Evolutionary conservation across 2,329 filamentous ascomycete species (phyloP), one percentile per base, ranked within the genome.

Genomic region (Pezicula radicicola): DNA sequence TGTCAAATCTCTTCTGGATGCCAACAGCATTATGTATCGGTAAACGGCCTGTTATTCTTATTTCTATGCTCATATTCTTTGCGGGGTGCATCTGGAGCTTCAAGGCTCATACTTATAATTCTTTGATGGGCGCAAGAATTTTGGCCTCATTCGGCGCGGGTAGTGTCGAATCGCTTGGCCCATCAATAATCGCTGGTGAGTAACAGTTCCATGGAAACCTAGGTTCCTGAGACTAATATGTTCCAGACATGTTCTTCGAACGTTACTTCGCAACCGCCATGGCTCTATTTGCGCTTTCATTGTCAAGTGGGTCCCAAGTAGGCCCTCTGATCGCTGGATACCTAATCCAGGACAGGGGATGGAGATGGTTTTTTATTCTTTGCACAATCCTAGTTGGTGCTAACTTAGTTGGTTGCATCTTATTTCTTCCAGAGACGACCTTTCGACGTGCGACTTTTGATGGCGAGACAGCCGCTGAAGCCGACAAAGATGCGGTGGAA

Each of bases 281-380:
- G 68, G 67, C 68, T 2, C 49, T 63, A 3, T 70, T 68, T 36
- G 60, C 67, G 3, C 56, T 66, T 3, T 66, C 60, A 33, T 59
- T 70, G 13, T 65, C 66, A 6, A 65, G 62, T 21, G 68, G 67
- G 1, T 66, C 67, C 2, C 66, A 69, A 50, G 55, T 70, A 25
- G 67, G 67, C 1, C 68, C 68, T 3, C 54, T 70, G 15, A 68
- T 70, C 39, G 65, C 65, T 2, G 68, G 68, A 3, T 70, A 62
- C 41, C 56, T 71, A 3, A 66, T 69, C 12, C 42, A 60, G 21
- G 58, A 62, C 10, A 58, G 57, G 28, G 69, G 69, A n/a, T 70
- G 68, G 68, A 57, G 68, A 12, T 71, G 67, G 67, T 68, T 67
- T 49, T 70, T 69, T 53, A 68, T 66, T 28, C 59, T 70, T 18